Evolutionary conservation across 2,329 filamentous ascomycete genomes (phyloP), one percentile per base, ranked within the genome.

Genomic region (Annulohypoxylon truncatum): DNA sequence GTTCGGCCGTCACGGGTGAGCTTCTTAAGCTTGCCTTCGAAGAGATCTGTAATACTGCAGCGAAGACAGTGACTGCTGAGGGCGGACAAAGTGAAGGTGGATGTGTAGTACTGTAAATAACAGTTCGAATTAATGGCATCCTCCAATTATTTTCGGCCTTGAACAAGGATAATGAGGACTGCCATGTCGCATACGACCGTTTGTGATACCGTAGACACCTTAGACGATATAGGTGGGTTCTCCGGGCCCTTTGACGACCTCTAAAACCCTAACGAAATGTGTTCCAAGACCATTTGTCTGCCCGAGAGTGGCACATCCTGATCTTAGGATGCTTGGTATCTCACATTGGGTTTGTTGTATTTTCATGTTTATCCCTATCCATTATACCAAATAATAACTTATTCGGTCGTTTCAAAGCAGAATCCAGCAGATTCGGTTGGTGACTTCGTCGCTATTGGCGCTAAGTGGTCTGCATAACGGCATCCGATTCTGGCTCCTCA

Each of bases 1-100:
- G 87, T 77, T 89, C 87, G 1, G 86, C 87, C 5, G 78, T 84
- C 50, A 88, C 86, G 2, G 87, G 87, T 13, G 86, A 89, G 77
- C 80, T 90, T 56, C 74, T 89, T 46, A 79, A 82, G 69, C 78
- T 85, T 71, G 85, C 84, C 4, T 87, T 89, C 72, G 85, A 89
- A 73, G 87, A 90, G 74, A 83, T 90, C 18, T 89, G 85, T 75
- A 81, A 77, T 50, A 87, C 86, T 26, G 87, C 86, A 1, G 79
- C 83, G 56, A 77, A 81, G 70, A 85, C 83, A 26, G 80, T 77
- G 10, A 82, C 81, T 18, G 77, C 75, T 8, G 75, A 75, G 6
- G 84, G 84, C 1, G 85, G 84, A 1, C 85, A 88, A 77, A 87
- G 81, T 73, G 83, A 86, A 35, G 86, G 84, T 2, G 84, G 82